phyloP scores from a whole-genome alignment of 2,329 filamentous ascomycete genomes.

The Hortaea sp. region DNA sequence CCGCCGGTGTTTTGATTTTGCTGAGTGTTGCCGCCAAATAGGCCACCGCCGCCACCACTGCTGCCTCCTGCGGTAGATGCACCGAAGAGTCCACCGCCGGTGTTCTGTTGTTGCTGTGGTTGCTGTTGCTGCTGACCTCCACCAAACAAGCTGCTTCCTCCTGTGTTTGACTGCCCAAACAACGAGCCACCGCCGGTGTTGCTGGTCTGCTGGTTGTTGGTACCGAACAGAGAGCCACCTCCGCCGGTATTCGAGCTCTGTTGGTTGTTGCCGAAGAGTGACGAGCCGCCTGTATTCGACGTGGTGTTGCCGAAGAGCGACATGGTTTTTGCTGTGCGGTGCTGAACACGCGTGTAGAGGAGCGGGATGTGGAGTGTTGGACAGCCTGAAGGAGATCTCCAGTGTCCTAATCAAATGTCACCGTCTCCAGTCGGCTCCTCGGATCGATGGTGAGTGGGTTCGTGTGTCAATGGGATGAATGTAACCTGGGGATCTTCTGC shows the following conservation, averaged over 20 bases:
- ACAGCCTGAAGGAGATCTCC: too few species aligned
- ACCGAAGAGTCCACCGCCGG: not conserved
- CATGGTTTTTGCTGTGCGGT: not conserved
- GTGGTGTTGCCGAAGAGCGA: constrained; percentile 8
- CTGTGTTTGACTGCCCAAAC: constrained; percentile 19
- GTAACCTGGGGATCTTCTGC: not conserved
- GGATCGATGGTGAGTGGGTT: not conserved
- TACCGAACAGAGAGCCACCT: constrained; percentile 10
- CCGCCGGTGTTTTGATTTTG: constrained; percentile 19
- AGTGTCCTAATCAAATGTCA: too few species aligned
- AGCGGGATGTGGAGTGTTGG: too few species aligned
- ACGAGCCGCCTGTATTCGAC: constrained; percentile 3
- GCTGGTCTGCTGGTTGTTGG: constrained; percentile 2
- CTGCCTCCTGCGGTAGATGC: constrained; percentile 16
- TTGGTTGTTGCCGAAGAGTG: constrained; percentile 6
- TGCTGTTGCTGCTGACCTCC: constrained; percentile 9
- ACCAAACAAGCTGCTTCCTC: constrained; percentile 5
- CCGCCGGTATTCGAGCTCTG: constrained; percentile 14
- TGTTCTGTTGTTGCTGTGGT: constrained; percentile 16
- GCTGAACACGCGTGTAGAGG: too few species aligned
- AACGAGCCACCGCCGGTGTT: constrained; percentile 18
- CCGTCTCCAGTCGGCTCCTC: too few species aligned
- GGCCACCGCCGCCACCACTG: constrained; percentile 25
- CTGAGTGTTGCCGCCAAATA: constrained; percentile 6
- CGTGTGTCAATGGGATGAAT: not conserved